Evolutionary conservation across 257 asterid species (phyloP).

Genomic region (Solanum paucissectum): DNA sequence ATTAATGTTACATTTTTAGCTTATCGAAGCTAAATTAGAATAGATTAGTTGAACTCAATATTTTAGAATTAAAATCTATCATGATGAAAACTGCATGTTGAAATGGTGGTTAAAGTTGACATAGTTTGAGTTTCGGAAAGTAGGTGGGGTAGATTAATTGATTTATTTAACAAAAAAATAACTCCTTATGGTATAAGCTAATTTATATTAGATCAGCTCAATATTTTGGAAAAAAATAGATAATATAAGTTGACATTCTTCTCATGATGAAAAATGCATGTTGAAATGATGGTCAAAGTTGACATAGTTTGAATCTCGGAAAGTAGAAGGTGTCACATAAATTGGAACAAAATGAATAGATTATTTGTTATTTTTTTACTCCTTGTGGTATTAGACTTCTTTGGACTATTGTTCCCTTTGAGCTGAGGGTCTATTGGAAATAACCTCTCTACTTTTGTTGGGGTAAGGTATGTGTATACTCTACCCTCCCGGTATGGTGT

Average conservation of each 20-base stretch:
- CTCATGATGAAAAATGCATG: not conserved
- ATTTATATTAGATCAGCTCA: not conserved
- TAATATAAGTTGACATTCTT: not conserved
- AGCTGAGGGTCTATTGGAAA: not conserved
- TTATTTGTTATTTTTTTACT: not conserved
- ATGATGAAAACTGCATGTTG: not conserved
- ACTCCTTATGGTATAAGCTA: not conserved
- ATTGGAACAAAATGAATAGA: not conserved
- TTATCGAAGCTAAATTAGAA: not conserved
- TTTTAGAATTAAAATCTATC: not conserved
- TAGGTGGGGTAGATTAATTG: not conserved
- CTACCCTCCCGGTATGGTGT: not conserved
- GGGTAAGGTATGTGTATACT: not conserved
- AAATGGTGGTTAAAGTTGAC: not conserved
- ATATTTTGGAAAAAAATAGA: not conserved
- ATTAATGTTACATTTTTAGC: not conserved
- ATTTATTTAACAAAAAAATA: not conserved
- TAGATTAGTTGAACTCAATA: not conserved
- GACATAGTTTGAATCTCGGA: not conserved
- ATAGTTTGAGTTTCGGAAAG: not conserved
- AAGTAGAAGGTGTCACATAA: not conserved
- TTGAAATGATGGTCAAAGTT: not conserved
- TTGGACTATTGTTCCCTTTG: not conserved
- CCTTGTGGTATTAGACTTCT: not conserved
- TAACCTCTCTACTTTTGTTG: not conserved